Evolutionary conservation across 345 rosid genomes (phyloP), one percentile per base, ranked within the genome.

Genomic region (Eucalyptus lansdowneana): DNA sequence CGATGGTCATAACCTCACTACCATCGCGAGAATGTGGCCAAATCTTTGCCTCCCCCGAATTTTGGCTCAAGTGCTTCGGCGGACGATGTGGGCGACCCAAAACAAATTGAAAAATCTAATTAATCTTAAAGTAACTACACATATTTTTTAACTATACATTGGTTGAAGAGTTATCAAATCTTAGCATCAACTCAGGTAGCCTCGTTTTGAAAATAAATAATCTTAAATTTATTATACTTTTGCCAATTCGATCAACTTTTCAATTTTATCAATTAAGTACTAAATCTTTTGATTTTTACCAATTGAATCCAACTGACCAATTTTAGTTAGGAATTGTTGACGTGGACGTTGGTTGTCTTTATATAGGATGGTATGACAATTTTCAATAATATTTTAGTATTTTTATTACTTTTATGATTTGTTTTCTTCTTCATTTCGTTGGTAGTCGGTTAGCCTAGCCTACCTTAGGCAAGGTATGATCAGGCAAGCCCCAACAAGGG

Each of bases 311-410:
- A 53, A 53, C 11, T 19, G 25, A 53, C 25, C 25, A 53, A 53
- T 53, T 53, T 53, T 53, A 53, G 25, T 53, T 53, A 53, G 5
- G 58, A 53, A 53, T 53, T 53, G 11, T 8, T 53, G 58, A 53
- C 25, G 0, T 53, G 58, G 58, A 53, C 2, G 0, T 0, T 0
- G 4, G 11, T 53, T 53, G 9, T 53, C n/a, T 11, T 11, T 11
- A 53, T 53, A 53, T 53, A 8, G 0, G 24, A 53, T 53, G 56
- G 4, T 53, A 53, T n/a, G 24, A 53, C 24, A 53, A 53, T 19
- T 53, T 53, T 53, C 58, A 19, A 53, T 53, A 19, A 53, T 19
- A 53, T 53, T 53, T 53, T 19, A 53, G 24, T 0, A 53, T 53
- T 53, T 53, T 53, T 53, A 53, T 53, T 53, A 8, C 58, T 53